Conservation (phyloP, 2,329 filamentous ascomycete species). For the Phoma herbarum region DNA sequence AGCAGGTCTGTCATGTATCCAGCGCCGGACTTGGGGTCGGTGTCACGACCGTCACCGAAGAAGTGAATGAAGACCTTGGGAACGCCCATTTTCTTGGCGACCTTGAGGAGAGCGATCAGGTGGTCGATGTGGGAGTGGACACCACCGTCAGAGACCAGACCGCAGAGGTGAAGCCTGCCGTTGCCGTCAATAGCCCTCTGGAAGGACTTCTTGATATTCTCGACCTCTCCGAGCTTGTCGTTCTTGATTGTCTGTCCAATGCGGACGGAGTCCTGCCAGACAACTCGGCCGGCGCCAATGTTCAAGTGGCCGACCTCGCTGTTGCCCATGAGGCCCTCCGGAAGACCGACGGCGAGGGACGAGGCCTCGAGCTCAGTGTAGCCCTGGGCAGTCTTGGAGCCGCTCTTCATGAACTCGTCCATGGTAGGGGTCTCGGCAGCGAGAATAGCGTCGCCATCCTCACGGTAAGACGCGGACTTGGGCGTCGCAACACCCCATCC, state of each 20-base stretch:
- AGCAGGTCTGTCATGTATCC: conserved; percentile 89
- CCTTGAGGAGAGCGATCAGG: conserved; percentile 83
- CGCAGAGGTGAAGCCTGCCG: conserved; percentile 89
- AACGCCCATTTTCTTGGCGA: conserved; percentile 87
- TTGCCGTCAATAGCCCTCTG: conserved; percentile 84
- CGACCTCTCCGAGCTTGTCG: conserved; percentile 76
- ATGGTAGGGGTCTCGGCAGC: conserved; percentile 93
- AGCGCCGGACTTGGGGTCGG: conserved; percentile 91
- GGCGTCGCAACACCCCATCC: conserved; percentile 92
- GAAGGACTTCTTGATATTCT: conserved; percentile 81
- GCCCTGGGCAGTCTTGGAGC: conserved; percentile 78
- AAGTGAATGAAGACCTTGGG: conserved; percentile 98
- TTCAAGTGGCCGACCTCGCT: conserved; percentile 98
- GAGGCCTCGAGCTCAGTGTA: conserved; percentile 95
- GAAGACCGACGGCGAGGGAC: conserved; percentile 92
- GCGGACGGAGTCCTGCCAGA: conserved; percentile 95
- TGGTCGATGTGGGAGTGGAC: conserved; percentile 97
- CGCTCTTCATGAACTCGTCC: conserved; percentile 77
- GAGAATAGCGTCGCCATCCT: conserved; percentile 93
- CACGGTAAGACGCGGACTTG: conserved; percentile 70
- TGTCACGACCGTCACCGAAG: conserved; percentile 97
- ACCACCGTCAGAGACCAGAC: conserved; percentile 93
- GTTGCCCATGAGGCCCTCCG: conserved; percentile 98
- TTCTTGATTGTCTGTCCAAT: conserved; percentile 95
- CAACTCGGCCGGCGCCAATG: conserved; percentile 95